Percentiles rank a stretch among this genome's conserved stretches.
These are phyloP conservation scores for Sugiyamaella marilandica DNA, from an alignment of 805 yeast genomes.

Conservation along the genomic window DNA sequence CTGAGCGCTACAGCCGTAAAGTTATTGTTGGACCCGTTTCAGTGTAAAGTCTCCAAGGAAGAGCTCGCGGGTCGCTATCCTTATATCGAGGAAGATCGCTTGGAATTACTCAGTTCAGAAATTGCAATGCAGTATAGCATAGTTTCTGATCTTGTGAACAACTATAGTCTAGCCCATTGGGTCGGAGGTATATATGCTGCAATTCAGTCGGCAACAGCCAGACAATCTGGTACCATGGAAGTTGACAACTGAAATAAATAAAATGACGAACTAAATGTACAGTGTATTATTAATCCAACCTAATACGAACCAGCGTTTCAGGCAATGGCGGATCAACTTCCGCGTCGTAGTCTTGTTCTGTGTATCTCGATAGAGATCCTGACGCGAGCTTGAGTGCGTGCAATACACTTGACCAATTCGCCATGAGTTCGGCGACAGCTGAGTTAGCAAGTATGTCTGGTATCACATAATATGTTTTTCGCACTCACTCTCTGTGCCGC, in stretches of 20 bases:
- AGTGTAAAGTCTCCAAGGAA: background rate
- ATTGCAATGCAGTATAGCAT: background rate
- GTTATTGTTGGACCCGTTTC: conserved; percentile 1
- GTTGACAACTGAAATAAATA: background rate
- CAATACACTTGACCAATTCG: conserved; percentile 62
- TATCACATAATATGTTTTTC: background rate
- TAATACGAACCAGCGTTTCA: conserved; percentile 30
- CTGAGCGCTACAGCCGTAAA: background rate
- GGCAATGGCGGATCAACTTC: conserved; percentile 25
- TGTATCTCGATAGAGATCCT: conserved; percentile 39
- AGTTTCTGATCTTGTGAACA: conserved; percentile 1
- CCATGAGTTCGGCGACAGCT: conserved; percentile 52
- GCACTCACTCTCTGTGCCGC: conserved; percentile 47
- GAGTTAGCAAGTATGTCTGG: background rate
- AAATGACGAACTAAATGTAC: background rate
- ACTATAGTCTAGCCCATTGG: conserved; percentile 5
- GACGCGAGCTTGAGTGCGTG: conserved; percentile 58
- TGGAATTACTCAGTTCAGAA: conserved; percentile 13
- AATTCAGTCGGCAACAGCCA: background rate
- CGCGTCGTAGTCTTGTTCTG: conserved; percentile 40
- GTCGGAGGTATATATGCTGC: conserved; percentile 2
- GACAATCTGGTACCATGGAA: background rate
- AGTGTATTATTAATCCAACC: conserved; percentile 25
- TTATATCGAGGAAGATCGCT: background rate
- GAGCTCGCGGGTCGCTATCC: conserved; percentile 3